Base-by-base conservation (phyloP, 805 yeast genomes). In the Yamadazyma nakazawae region DNA sequence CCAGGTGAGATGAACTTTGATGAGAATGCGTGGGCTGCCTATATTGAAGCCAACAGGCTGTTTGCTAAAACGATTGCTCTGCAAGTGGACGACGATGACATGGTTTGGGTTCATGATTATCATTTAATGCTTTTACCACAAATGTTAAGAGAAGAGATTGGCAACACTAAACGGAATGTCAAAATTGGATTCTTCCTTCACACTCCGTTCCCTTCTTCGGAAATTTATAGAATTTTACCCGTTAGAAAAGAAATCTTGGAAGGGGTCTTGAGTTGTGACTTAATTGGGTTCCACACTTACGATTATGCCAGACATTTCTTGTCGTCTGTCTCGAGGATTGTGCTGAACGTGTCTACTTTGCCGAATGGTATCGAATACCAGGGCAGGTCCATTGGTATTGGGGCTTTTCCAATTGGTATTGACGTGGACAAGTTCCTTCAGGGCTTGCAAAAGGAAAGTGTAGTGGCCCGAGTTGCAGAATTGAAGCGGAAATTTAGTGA, bases 1-100 rank as follows among this genome's bases (percentile, higher is more conserved):
- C 99, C 99, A 0, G 99, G 98, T 51, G 99, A 95, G 66, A 94
- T 95, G 86, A 91, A 88, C 63, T 94, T 94, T 61, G 99, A 94
- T 66, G 99, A 94, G 63, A 82, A 81, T 51, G 96, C 97, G 1
- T 94, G 99, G 99, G 91, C 91, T 45, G 98, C 98, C 1, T 94
- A 94, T 64, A 86, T 89, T 46, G 94, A 89, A 63, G 98, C 98
- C 6, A 94, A 94, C 62, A 70, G 83, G 48, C 72, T 79, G 50
- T 94, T 94, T 70, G 94, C 96, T 11, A 72, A 79, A 34, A 84
- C 78, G 35, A 82, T 94, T 48, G 81, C 88, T 10, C 67, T 76
- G 17, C 80, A 81, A 56, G 84, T 87, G 34, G 74, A 81, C 26
- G 96, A 89, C 52, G 83, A 86, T 47, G 99, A 94, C 62, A 70